Percentiles rank a stretch among this genome's conserved stretches.
Conservation (phyloP, 768 basidiomycete species). For the Strobilomyces echinocephalus region DNA sequence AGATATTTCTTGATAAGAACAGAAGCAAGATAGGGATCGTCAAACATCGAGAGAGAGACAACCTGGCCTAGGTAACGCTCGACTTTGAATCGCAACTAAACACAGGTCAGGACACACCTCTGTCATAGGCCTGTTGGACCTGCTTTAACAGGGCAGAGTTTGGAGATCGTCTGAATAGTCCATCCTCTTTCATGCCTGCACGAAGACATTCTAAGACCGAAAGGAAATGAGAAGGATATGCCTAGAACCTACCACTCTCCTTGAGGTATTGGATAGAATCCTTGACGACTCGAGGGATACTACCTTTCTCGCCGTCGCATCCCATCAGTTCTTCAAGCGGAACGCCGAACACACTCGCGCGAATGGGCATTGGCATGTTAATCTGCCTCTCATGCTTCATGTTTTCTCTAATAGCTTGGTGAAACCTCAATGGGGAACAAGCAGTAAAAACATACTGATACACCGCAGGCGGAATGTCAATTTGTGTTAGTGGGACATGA, state of each 20-base stretch:
- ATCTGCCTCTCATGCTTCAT: constrained; percentile 69
- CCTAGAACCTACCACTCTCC: constrained; percentile 39
- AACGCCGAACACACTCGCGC: constrained; percentile 71
- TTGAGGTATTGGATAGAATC: constrained; percentile 72
- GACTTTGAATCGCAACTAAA: not conserved
- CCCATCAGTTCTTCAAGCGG: constrained; percentile 84
- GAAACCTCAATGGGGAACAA: not conserved
- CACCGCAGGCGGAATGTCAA: constrained; percentile 77
- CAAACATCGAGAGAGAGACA: constrained; percentile 70
- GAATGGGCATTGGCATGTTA: constrained; percentile 53
- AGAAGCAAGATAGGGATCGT: constrained; percentile 75
- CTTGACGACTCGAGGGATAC: constrained; percentile 74
- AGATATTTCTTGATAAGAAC: constrained; percentile 85
- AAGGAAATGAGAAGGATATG: not conserved
- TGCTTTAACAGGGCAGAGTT: constrained; percentile 63
- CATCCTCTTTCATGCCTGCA: constrained; percentile 61
- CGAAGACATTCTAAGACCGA: not conserved
- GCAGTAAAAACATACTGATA: constrained; percentile 58
- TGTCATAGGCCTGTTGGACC: constrained; percentile 79
- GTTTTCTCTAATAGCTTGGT: constrained; percentile 56
- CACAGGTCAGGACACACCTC: constrained; percentile 42
- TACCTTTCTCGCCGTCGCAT: constrained; percentile 73
- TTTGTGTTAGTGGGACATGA: constrained; percentile 79
- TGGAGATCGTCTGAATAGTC: constrained; percentile 80
- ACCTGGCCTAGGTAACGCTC: constrained; percentile 52